These are phyloP conservation scores for Pythium inflatum DNA, from an alignment of 352 stramenopile species.

Conservation along the genomic window DNA sequence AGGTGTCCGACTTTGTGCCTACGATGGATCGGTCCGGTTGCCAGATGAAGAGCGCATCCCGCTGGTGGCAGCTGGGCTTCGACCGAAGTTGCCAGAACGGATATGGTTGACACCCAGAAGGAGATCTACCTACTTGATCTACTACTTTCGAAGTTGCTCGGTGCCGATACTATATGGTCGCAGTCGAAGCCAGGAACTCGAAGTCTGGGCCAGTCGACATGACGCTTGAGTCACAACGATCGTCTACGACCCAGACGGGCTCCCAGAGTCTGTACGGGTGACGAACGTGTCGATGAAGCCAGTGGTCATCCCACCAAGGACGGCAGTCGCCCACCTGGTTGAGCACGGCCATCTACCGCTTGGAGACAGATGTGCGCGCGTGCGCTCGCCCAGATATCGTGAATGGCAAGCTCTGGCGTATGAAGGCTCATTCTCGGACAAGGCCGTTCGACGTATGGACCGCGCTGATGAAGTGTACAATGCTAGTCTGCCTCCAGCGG, in stretches of 20 bases:
- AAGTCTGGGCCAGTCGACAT: not conserved
- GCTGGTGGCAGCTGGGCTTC: not conserved
- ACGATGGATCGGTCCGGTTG: conserved; percentile 16
- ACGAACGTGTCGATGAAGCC: conserved; percentile 11
- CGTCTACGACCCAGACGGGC: not conserved
- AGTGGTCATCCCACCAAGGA: not conserved
- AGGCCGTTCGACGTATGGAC: not conserved
- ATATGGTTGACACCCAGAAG: not conserved
- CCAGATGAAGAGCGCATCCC: conserved; percentile 22
- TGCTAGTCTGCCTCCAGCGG: not conserved
- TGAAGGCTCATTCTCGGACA: not conserved
- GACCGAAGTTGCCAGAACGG: conserved; percentile 6
- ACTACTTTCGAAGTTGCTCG: no score
- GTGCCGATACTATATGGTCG: not conserved
- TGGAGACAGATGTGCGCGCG: conserved; percentile 2
- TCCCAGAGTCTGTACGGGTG: not conserved
- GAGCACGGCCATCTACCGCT: conserved; percentile 14
- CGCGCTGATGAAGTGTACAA: not conserved
- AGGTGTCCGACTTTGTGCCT: conserved; percentile 22
- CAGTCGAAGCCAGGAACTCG: not conserved
- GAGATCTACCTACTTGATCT: conserved; percentile 10
- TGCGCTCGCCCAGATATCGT: conserved; percentile 8
- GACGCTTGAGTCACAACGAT: not conserved
- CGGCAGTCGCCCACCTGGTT: conserved; percentile 13
- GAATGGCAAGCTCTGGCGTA: conserved; percentile 20